phyloP scores from a whole-genome alignment of 2,329 filamentous ascomycete genomes.

The Ophiostoma australiae region DNA sequence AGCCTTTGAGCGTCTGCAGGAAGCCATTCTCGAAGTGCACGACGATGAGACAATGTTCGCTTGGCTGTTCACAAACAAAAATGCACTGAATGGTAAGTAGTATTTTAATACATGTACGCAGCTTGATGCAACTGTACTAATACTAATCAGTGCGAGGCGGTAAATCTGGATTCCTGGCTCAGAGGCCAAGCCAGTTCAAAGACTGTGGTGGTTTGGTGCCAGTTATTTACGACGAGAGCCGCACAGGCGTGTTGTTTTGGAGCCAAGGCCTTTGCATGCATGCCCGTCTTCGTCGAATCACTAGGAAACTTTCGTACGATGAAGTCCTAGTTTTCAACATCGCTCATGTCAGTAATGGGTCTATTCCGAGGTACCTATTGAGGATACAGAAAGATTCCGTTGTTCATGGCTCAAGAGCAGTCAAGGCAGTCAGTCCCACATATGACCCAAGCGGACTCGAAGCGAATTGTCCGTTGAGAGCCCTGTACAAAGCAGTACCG shows the following conservation, averaged over 20 bases:
- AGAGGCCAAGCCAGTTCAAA: background rate
- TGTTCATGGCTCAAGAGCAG: too few relatives aligned
- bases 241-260: background rate
- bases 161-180: background rate
- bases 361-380: background rate
- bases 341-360: background rate
- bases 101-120: too few relatives aligned
- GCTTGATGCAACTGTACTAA: too few relatives aligned
- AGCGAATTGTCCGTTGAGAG: too few relatives aligned
- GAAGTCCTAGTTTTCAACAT: background rate
- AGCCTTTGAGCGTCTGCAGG: slow-evolving; percentile 28
- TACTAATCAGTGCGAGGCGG: background rate
- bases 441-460: too few relatives aligned
- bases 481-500: too few relatives aligned
- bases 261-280: background rate
- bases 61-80: slow-evolving; percentile 24
- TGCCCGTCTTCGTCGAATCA: background rate
- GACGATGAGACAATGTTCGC: slow-evolving; percentile 29
- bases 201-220: background rate
- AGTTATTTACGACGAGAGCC: background rate
- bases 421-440: too few relatives aligned
- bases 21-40: slow-evolving; percentile 25
- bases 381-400: background rate
- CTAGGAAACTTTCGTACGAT: too few relatives aligned
- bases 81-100: too few relatives aligned